Conservation (phyloP, 345 rosid species). For the rapeseed (Brassica napus) region DNA sequence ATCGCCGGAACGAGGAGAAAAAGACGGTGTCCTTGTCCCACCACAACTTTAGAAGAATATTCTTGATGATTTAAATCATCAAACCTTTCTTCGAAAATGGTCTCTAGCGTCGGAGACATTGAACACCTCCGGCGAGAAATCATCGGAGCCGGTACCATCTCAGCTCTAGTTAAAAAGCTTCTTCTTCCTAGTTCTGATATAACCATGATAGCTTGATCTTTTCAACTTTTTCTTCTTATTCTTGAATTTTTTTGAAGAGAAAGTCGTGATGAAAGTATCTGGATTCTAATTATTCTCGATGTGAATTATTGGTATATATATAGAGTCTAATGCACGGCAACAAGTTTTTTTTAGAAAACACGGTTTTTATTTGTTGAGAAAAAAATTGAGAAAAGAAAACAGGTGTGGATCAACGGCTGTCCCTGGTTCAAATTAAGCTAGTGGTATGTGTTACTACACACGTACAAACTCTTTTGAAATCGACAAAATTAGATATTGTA, state of each 20-base stretch:
- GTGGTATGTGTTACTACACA: constrained; percentile 32
- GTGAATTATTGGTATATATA: constrained; percentile 19
- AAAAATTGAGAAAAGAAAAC: not conserved
- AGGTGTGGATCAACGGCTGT: constrained; percentile 28
- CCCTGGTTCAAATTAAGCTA: constrained; percentile 16
- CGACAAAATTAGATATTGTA: constrained; percentile 22
- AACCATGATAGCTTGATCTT: constrained; percentile 25
- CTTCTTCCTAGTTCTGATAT: constrained; percentile 33
- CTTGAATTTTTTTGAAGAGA: constrained; percentile 24
- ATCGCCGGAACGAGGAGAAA: constrained; percentile 46
- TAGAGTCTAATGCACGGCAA: constrained; percentile 11
- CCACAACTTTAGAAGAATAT: not conserved
- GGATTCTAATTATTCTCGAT: constrained; percentile 4
- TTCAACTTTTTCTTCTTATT: constrained; percentile 9
- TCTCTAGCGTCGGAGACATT: constrained; percentile 48
- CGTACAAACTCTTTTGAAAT: constrained; percentile 22
- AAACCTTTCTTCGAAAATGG: constrained; percentile 50
- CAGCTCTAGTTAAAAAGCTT: constrained; percentile 30
- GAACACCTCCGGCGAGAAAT: constrained; percentile 39
- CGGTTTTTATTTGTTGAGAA: constrained; percentile 32
- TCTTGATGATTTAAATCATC: constrained; percentile 25
- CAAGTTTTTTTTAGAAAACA: constrained; percentile 10
- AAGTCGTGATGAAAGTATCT: constrained; percentile 4
- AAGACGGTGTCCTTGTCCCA: constrained; percentile 33
- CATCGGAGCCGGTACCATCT: constrained; percentile 43